Percentiles rank a stretch among this genome's conserved stretches.
These are phyloP conservation scores for barley (Hordeum vulgare) DNA, from an alignment of 176 grass and related monocot genomes.

Conservation along the genomic window DNA sequence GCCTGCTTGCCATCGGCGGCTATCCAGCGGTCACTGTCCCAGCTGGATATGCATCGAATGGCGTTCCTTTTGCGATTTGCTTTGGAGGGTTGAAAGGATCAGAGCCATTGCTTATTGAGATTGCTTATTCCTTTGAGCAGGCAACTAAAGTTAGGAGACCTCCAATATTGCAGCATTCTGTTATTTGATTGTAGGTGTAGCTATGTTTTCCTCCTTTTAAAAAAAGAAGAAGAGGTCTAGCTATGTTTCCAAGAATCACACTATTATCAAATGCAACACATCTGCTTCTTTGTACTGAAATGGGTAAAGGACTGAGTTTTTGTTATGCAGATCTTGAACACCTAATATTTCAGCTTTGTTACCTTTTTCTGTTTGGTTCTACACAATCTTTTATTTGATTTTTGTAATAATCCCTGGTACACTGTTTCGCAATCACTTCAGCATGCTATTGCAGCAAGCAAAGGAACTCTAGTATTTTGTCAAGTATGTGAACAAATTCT, in stretches of 20 bases:
- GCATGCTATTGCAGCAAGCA: neutral
- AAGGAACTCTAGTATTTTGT: neutral
- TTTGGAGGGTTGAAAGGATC: conserved; percentile 75
- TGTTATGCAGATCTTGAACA: no score
- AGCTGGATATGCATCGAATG: conserved; percentile 47
- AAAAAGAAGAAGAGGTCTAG: no score
- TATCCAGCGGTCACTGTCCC: conserved; percentile 67
- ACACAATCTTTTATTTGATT: no score
- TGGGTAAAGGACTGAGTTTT: no score
- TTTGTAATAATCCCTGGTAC: neutral
- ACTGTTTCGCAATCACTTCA: neutral
- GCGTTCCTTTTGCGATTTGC: conserved; percentile 54
- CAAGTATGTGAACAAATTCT: neutral
- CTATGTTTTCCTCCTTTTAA: no score
- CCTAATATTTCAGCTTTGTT: no score
- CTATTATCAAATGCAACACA: no score
- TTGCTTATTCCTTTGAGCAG: conserved; percentile 79
- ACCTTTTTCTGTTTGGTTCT: no score
- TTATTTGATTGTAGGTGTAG: conserved; percentile 24
- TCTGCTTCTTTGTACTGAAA: no score
- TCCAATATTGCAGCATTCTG: conserved; percentile 32
- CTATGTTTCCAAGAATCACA: no score
- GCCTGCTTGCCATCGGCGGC: conserved; percentile 63
- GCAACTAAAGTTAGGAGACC: conserved; percentile 49
- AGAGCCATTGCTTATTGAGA: conserved; percentile 64